phyloP scores from a whole-genome alignment of 2,329 filamentous ascomycete genomes.

The Dryadomyces sulphureus region DNA sequence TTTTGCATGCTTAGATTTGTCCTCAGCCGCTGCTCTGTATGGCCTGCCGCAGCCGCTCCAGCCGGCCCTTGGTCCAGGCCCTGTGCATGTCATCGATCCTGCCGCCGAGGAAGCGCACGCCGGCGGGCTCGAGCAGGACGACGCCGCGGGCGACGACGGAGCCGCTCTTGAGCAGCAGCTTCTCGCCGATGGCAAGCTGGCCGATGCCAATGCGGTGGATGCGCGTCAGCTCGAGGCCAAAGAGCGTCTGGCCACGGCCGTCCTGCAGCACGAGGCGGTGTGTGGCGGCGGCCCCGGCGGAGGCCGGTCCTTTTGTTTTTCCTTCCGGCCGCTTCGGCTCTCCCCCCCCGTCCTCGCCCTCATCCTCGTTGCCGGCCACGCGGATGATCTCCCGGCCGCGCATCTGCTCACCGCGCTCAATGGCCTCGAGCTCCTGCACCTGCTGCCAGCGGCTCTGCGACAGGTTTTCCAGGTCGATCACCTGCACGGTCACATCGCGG shows the following conservation, averaged over 20 bases:
- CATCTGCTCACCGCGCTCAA: slow-evolving; percentile 57
- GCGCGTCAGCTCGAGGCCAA: slow-evolving; percentile 55
- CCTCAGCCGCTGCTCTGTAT: slow-evolving; percentile 18
- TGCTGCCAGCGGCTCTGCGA: slow-evolving; percentile 71
- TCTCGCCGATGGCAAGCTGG: slow-evolving; percentile 61
- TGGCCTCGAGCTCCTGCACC: slow-evolving; percentile 64
- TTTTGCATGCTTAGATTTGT: neutral
- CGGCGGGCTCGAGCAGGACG: slow-evolving; percentile 59
- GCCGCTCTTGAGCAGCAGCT: slow-evolving; percentile 56
- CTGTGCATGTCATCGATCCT: slow-evolving; percentile 72
- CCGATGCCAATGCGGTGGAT: slow-evolving; percentile 51
- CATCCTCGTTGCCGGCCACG: slow-evolving; percentile 34
- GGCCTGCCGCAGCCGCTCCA: slow-evolving; percentile 51
- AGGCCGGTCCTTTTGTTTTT: slow-evolving; percentile 3
- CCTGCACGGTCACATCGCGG: slow-evolving; percentile 58
- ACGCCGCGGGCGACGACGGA: slow-evolving; percentile 58
- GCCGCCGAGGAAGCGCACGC: slow-evolving; percentile 64
- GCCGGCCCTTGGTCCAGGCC: slow-evolving; percentile 57
- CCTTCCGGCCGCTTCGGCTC: slow-evolving; percentile 2
- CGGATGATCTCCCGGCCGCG: slow-evolving; percentile 72
- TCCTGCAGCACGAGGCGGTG: slow-evolving; percentile 80
- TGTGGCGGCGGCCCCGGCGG: slow-evolving; percentile 26
- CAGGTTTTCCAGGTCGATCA: slow-evolving; percentile 77
- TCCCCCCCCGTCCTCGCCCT: slow-evolving; percentile 15
- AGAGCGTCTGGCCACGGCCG: slow-evolving; percentile 50